Conservation (phyloP, 306 rosid species). For the Coriaria nepalensis region DNA sequence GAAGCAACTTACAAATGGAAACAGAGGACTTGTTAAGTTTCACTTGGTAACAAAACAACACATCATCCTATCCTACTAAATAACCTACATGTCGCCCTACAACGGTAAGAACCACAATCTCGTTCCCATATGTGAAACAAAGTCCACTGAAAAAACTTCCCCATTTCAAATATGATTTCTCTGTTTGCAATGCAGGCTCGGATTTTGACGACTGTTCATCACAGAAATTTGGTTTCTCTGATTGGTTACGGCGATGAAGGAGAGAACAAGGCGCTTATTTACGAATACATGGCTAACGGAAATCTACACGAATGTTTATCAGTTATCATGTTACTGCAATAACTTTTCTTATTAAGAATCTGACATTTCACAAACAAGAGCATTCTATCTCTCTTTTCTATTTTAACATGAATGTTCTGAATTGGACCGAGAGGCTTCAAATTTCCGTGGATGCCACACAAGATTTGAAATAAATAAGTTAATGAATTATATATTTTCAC, state of each 20-base stretch:
- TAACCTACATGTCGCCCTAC: too few species aligned
- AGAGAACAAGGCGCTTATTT: constrained; percentile 9
- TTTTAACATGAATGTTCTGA: not conserved
- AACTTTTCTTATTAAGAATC: too few species aligned
- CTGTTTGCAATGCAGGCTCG: constrained; percentile 9
- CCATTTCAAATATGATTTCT: not conserved
- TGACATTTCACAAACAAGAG: not conserved
- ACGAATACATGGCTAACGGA: constrained; percentile 17
- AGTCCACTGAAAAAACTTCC: too few species aligned
- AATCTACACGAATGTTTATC: constrained; percentile 9
- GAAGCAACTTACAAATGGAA: too few species aligned
- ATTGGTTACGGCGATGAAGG: constrained; percentile 17
- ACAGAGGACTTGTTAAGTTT: too few species aligned
- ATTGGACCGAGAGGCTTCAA: constrained; percentile 18
- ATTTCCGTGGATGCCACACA: constrained; percentile 19
- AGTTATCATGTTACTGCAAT: not conserved
- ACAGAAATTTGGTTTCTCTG: constrained; percentile 18
- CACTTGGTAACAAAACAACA: too few species aligned
- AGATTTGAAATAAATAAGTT: constrained; percentile 5
- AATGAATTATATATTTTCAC: not conserved
- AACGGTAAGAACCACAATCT: too few species aligned
- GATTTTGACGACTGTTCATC: constrained; percentile 13
- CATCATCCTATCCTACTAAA: too few species aligned
- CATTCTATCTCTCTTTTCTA: not conserved
- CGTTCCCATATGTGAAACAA: too few species aligned